Evolutionary conservation across 768 basidiomycete species (phyloP).

Genomic region (Clitopilus passeckerianus): DNA sequence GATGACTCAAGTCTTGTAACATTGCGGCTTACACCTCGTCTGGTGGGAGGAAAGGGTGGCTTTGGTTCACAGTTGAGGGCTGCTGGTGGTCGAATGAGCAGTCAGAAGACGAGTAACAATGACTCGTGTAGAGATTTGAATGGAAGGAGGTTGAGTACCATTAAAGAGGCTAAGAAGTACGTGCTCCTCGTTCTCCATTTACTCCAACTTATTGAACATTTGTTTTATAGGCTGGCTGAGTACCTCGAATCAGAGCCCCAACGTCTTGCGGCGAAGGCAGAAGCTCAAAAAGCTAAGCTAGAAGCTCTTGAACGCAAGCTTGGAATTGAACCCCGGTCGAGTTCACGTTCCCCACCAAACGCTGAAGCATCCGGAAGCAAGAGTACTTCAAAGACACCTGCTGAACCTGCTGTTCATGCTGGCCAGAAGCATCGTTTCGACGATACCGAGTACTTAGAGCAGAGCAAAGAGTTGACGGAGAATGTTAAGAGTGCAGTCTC

Average conservation of each 20-base stretch:
- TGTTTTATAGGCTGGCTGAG: slow-evolving; percentile 59
- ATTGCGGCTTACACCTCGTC: slow-evolving; percentile 66
- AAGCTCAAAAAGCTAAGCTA: slow-evolving; percentile 78
- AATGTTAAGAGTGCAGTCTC: slow-evolving; percentile 88
- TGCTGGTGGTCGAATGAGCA: slow-evolving; percentile 96
- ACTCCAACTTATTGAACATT: neutral
- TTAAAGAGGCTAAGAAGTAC: slow-evolving; percentile 95
- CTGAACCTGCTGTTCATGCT: slow-evolving; percentile 41
- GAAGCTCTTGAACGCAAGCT: slow-evolving; percentile 82
- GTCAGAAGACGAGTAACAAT: slow-evolving; percentile 91
- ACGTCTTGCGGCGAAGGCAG: slow-evolving; percentile 70
- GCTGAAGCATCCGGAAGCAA: slow-evolving; percentile 19
- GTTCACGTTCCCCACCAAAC: slow-evolving; percentile 16
- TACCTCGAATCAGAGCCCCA: slow-evolving; percentile 84
- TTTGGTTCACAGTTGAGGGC: slow-evolving; percentile 96
- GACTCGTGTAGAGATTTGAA: slow-evolving; percentile 92
- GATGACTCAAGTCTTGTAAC: slow-evolving; percentile 37
- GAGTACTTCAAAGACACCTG: slow-evolving; percentile 16
- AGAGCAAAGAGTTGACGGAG: slow-evolving; percentile 87
- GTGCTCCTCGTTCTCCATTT: slow-evolving; percentile 15
- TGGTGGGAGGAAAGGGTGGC: slow-evolving; percentile 93
- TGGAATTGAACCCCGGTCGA: slow-evolving; percentile 46
- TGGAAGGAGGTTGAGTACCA: slow-evolving; percentile 84
- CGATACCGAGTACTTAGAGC: slow-evolving; percentile 88
- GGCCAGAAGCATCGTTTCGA: slow-evolving; percentile 89